Conservation (phyloP, 2,329 filamentous ascomycete genomes). For the Monilinia fructicola region DNA sequence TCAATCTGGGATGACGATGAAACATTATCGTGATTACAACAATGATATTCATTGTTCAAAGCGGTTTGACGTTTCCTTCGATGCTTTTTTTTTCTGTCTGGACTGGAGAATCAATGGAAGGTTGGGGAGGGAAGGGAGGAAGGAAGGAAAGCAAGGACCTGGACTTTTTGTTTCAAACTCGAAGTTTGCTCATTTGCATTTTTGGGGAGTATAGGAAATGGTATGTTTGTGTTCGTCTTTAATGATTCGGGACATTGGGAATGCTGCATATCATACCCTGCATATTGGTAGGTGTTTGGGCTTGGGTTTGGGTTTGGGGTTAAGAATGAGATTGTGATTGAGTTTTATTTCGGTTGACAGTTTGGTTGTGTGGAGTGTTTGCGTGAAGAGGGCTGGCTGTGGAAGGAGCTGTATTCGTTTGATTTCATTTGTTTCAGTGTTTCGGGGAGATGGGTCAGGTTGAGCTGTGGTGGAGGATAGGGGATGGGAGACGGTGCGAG, state of each 20-base stretch:
- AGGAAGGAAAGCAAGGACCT: background rate
- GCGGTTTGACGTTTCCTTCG: background rate
- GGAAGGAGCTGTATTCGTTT: background rate
- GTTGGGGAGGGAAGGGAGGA: background rate
- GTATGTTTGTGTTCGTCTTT: background rate
- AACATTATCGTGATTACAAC: background rate
- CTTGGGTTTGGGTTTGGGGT: background rate
- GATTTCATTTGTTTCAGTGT: background rate
- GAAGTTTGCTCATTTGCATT: slow-evolving; percentile 11
- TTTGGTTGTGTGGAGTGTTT: background rate
- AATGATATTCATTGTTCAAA: slow-evolving; percentile 4
- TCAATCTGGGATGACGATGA: background rate
- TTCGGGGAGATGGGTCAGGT: background rate
- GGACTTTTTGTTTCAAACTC: background rate
- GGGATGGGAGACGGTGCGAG: background rate
- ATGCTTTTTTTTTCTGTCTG: background rate
- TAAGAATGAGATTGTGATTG: background rate
- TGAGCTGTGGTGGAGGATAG: background rate
- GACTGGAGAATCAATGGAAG: background rate
- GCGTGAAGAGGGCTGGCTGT: background rate
- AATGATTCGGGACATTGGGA: slow-evolving; percentile 19
- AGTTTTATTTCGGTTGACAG: background rate
- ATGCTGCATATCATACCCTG: slow-evolving; percentile 21
- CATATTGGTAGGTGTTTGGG: slow-evolving; percentile 16
- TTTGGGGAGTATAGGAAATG: slow-evolving; percentile 14